These are phyloP conservation scores for Alternaria sp. DNA, from an alignment of 2,329 filamentous ascomycete genomes.

Conservation along the genomic window DNA sequence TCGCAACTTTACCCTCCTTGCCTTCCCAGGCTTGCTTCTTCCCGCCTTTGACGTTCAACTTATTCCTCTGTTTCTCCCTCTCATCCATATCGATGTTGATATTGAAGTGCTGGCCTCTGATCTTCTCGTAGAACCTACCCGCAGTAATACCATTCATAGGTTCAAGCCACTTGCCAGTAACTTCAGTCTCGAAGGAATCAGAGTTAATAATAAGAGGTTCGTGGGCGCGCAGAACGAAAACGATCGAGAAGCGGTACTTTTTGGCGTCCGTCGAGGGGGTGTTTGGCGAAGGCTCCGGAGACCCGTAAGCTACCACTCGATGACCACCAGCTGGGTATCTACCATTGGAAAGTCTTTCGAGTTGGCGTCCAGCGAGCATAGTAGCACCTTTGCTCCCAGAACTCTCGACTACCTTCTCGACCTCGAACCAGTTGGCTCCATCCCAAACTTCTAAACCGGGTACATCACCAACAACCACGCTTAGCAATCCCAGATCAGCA, in stretches of 20 bases:
- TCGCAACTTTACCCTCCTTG: neutral
- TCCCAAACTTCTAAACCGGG: slow-evolving; percentile 48
- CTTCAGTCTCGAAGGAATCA: slow-evolving; percentile 29
- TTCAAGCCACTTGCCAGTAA: slow-evolving; percentile 38
- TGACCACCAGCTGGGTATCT: slow-evolving; percentile 43
- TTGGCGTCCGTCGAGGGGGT: neutral
- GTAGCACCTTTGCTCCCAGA: slow-evolving; percentile 27
- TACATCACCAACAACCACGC: slow-evolving; percentile 42
- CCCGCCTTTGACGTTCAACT: slow-evolving; percentile 6
- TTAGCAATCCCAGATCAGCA: slow-evolving; percentile 44
- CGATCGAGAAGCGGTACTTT: slow-evolving; percentile 44
- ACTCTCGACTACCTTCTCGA: slow-evolving; percentile 36
- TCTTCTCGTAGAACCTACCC: slow-evolving; percentile 39
- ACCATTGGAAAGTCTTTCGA: slow-evolving; percentile 37
- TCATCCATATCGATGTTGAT: slow-evolving; percentile 44
- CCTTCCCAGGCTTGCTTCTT: slow-evolving; percentile 25
- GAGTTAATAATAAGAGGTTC: slow-evolving; percentile 35
- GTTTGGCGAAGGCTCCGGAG: neutral
- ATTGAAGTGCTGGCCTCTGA: slow-evolving; percentile 43
- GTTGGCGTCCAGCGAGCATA: slow-evolving; percentile 39
- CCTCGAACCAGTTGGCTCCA: slow-evolving; percentile 28
- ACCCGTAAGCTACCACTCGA: slow-evolving; percentile 44
- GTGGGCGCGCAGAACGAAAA: slow-evolving; percentile 46
- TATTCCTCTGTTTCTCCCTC: slow-evolving; percentile 38
- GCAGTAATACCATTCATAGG: slow-evolving; percentile 36